A percentile compares a stretch with the other conserved stretches of the same genome.
phyloP scores from a whole-genome alignment of 495 filamentous ascomycete genomes.

The Jackrogersella multiformis region DNA sequence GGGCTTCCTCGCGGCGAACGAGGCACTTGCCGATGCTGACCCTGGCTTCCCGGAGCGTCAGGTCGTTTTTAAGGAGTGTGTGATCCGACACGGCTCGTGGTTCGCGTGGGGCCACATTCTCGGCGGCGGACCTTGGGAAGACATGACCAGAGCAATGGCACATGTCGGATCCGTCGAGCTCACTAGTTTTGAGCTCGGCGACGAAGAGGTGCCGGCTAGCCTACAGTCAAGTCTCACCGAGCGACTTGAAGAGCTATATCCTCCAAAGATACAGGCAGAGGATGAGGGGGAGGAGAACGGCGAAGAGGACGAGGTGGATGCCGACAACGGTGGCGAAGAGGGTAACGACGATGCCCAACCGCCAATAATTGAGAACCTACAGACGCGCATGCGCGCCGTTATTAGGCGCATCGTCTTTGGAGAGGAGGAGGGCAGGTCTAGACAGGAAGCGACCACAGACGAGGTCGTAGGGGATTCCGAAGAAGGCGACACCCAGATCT shows the following conservation, averaged over 20 bases:
- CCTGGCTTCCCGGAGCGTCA: conserved; percentile 1
- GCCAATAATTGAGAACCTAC: too few relatives aligned
- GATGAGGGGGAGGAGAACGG: too few relatives aligned
- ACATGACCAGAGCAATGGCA: background rate
- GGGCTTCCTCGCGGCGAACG: background rate
- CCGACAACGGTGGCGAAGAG: too few relatives aligned
- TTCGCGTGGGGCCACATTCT: conserved; percentile 19
- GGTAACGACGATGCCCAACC: too few relatives aligned
- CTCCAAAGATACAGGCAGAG: too few relatives aligned
- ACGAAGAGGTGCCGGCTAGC: background rate
- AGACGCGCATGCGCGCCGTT: too few relatives aligned
- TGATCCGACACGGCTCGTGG: conserved; percentile 40
- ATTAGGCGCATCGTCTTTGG: too few relatives aligned
- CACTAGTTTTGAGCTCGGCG: conserved; percentile 15
- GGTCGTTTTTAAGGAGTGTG: conserved; percentile 29
- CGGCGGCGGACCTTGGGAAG: background rate
- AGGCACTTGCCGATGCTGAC: background rate
- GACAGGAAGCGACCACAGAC: too few relatives aligned
- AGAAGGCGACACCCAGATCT: too few relatives aligned
- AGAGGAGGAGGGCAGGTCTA: too few relatives aligned
- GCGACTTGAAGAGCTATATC: conserved; percentile 13
- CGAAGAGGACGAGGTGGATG: too few relatives aligned
- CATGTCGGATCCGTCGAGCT: conserved; percentile 9
- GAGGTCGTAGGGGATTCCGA: too few relatives aligned
- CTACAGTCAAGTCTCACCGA: background rate